Percentiles rank a stretch among this genome's conserved stretches.
Evolutionary conservation across 306 rosid genomes (phyloP).

Genomic region (Benincasa hispida): DNA sequence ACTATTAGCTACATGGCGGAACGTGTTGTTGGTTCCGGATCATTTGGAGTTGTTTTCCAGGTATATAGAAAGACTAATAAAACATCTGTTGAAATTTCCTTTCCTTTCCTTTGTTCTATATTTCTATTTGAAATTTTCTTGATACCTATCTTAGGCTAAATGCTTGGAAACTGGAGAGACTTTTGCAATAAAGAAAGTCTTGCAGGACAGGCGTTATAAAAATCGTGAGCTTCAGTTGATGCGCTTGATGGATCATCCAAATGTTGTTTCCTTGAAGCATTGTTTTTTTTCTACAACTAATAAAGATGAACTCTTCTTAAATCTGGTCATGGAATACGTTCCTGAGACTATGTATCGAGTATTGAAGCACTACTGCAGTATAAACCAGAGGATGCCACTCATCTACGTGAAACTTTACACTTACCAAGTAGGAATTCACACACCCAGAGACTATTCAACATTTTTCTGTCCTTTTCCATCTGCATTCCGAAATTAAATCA

Average conservation of each 20-base stretch:
- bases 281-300: constrained; percentile 84
- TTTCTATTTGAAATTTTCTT: not conserved
- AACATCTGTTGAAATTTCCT: not conserved
- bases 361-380: constrained; percentile 60
- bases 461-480: constrained; percentile 1
- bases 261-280: constrained; percentile 68
- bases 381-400: constrained; percentile 91
- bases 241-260: constrained; percentile 95
- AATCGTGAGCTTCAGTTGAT: constrained; percentile 87
- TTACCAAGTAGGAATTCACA: constrained; percentile 56
- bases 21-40: constrained; percentile 92
- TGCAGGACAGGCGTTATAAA: constrained; percentile 83
- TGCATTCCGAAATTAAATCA: not conserved
- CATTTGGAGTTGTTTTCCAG: constrained; percentile 92
- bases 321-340: constrained; percentile 86
- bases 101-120: not conserved
- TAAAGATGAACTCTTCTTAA: constrained; percentile 77
- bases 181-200: too few species aligned
- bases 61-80: constrained; percentile 23
- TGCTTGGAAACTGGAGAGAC: too few species aligned
- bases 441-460: too few species aligned
- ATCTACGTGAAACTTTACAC: constrained; percentile 85
- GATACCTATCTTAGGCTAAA: too few species aligned
- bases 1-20: constrained; percentile 98
- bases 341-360: constrained; percentile 83